phyloP scores from a whole-genome alignment of 2,329 filamentous ascomycete species.

The Diaporthe longicolla region DNA sequence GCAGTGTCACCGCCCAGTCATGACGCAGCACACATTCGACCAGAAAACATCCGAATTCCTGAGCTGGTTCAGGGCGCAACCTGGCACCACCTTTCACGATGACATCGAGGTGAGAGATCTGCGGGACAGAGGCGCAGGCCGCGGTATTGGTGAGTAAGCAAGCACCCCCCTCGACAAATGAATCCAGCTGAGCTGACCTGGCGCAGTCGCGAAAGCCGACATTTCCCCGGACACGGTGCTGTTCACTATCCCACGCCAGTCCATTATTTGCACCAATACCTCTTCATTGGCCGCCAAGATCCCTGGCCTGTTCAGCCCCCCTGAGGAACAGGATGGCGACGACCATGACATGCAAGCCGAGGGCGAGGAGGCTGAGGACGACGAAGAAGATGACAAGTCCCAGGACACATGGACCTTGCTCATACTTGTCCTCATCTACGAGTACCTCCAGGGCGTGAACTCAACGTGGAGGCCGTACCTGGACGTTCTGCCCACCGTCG shows the following conservation, averaged over 20 bases:
- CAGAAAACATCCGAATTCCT: conserved; percentile 62
- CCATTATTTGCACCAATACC: conserved; percentile 80
- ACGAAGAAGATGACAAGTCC: conserved; percentile 53
- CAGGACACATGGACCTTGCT: conserved; percentile 69
- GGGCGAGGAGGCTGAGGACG: conserved; percentile 56
- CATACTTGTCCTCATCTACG: conserved; percentile 87
- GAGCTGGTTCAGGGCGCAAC: conserved; percentile 66
- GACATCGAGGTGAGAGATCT: conserved; percentile 68
- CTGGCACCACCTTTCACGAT: conserved; percentile 67
- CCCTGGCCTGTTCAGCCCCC: conserved; percentile 64
- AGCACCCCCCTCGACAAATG: conserved; percentile 11
- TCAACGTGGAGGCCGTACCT: conserved; percentile 87
- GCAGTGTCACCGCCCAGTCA: conserved; percentile 7
- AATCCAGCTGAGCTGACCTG: background rate
- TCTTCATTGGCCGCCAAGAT: conserved; percentile 75
- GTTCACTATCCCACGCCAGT: conserved; percentile 81
- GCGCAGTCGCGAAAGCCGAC: conserved; percentile 76
- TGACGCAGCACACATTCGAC: conserved; percentile 53
- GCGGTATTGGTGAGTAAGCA: conserved; percentile 65
- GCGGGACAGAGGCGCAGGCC: conserved; percentile 63
- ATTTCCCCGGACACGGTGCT: conserved; percentile 82
- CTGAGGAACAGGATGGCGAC: conserved; percentile 39
- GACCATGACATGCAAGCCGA: conserved; percentile 53
- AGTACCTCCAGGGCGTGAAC: conserved; percentile 69
- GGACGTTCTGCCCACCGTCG: conserved; percentile 73